Evolutionary conservation across 192 early-diverging fungal species (phyloP).

Genomic region (Coemansia sp.): DNA sequence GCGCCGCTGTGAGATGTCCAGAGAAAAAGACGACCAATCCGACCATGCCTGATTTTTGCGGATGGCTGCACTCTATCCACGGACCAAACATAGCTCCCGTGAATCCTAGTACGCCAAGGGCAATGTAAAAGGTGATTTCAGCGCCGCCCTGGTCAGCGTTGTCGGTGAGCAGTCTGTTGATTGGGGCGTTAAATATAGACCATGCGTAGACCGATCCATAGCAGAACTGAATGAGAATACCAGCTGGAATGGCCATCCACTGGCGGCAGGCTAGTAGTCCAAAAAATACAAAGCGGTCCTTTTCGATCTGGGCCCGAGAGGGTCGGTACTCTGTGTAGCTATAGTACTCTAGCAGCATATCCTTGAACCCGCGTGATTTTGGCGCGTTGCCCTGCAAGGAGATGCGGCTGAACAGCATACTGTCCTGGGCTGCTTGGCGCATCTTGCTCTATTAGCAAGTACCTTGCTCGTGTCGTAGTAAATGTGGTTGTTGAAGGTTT

Average conservation of each 20-base stretch:
- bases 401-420: constrained; percentile 40
- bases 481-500: neutral
- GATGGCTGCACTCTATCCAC: constrained; percentile 62
- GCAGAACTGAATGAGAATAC: constrained; percentile 62
- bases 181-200: constrained; percentile 64
- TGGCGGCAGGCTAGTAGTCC: constrained; percentile 55
- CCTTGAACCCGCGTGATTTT: constrained; percentile 12
- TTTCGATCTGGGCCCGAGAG: constrained; percentile 27
- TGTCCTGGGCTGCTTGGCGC: constrained; percentile 22
- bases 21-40: constrained; percentile 54
- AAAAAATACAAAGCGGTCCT: constrained; percentile 45
- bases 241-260: constrained; percentile 61
- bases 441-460: neutral
- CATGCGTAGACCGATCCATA: constrained; percentile 67
- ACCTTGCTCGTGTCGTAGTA: neutral
- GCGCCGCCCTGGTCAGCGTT: constrained; percentile 44
- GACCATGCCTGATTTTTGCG: constrained; percentile 51
- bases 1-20: constrained; percentile 59
- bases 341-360: constrained; percentile 34
- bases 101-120: constrained; percentile 60
- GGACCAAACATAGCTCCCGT: constrained; percentile 59
- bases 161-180: constrained; percentile 50
- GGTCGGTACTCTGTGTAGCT: constrained; percentile 50
- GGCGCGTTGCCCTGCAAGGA: constrained; percentile 28
- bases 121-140: constrained; percentile 63